phyloP scores from a whole-genome alignment of 176 grass and related monocot species.

The Cenchrus purpureus region DNA sequence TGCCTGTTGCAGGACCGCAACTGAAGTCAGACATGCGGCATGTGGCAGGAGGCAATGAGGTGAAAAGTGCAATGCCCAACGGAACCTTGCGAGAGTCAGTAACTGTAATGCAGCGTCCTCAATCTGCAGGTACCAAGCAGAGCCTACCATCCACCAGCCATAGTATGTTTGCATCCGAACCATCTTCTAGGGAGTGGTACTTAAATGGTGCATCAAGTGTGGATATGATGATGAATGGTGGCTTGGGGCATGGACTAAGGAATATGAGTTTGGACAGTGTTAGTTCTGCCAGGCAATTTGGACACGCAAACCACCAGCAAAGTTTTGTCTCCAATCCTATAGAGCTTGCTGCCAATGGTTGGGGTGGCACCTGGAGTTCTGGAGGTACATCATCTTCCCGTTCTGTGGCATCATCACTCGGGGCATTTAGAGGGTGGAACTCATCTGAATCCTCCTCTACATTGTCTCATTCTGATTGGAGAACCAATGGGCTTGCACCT shows the following conservation, averaged over 20 bases:
- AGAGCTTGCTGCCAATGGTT: conserved; percentile 71
- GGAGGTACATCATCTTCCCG: conserved; percentile 61
- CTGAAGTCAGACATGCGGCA: conserved; percentile 66
- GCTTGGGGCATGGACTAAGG: conserved; percentile 56
- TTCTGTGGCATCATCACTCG: conserved; percentile 58
- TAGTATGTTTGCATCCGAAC: conserved; percentile 54
- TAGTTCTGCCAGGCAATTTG: conserved; percentile 56
- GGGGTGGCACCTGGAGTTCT: conserved; percentile 66
- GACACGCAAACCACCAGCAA: conserved; percentile 57
- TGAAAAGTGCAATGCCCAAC: conserved; percentile 58
- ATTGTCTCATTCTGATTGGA: conserved; percentile 68
- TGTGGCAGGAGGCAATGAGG: conserved; percentile 52
- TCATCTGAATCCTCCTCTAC: conserved; percentile 49
- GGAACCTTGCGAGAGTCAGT: conserved; percentile 73
- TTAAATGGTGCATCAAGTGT: conserved; percentile 66
- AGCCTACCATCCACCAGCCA: conserved; percentile 74
- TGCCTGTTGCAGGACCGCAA: conserved; percentile 60
- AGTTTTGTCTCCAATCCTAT: conserved; percentile 63
- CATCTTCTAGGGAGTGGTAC: conserved; percentile 69
- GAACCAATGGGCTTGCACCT: conserved; percentile 49
- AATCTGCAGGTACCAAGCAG: conserved; percentile 66
- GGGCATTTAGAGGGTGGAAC: conserved; percentile 70
- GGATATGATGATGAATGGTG: conserved; percentile 71
- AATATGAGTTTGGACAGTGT: conserved; percentile 64
- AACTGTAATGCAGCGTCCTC: conserved; percentile 89